Evolutionary conservation across 352 stramenopile genomes (phyloP).

Genomic region (Phytophthora lateralis): DNA sequence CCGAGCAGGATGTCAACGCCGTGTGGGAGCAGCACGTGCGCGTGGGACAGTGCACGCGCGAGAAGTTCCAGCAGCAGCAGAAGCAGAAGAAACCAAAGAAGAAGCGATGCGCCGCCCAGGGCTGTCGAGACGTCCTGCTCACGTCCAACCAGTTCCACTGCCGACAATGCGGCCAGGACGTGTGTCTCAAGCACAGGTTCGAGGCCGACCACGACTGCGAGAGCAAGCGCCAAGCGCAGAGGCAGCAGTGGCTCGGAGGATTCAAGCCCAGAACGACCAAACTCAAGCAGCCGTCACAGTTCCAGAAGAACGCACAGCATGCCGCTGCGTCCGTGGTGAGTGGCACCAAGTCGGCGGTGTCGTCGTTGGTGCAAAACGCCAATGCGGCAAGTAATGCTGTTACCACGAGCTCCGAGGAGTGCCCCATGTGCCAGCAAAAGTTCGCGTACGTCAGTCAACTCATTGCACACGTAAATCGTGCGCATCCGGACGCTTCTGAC

Average conservation of each 20-base stretch:
- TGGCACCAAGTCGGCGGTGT: conserved; percentile 49
- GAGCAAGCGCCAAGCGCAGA: conserved; percentile 32
- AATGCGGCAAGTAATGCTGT: conserved; percentile 40
- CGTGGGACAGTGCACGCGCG: conserved; percentile 51
- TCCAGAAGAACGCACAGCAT: conserved; percentile 39
- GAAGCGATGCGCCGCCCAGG: conserved; percentile 60
- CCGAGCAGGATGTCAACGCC: conserved; percentile 73
- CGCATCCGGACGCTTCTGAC: conserved; percentile 53
- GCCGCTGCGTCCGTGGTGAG: conserved; percentile 41
- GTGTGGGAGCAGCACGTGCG: conserved; percentile 79
- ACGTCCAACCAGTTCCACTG: conserved; percentile 79
- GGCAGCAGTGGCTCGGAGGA: conserved; percentile 47
- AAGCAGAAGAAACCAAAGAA: conserved; percentile 74
- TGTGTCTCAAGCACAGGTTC: conserved; percentile 83
- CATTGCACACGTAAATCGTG: conserved; percentile 76
- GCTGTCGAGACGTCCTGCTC: conserved; percentile 66
- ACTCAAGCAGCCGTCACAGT: conserved; percentile 20
- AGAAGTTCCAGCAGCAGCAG: conserved; percentile 40
- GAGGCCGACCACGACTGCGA: conserved; percentile 75
- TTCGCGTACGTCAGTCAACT: conserved; percentile 77
- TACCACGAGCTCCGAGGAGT: conserved; percentile 57
- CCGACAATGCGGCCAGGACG: conserved; percentile 64
- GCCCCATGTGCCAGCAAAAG: conserved; percentile 75
- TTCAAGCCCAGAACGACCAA: conserved; percentile 20
- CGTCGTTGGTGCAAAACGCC: conserved; percentile 51